phyloP scores from a whole-genome alignment of 495 filamentous ascomycete genomes.

The Tuber magnatum region DNA sequence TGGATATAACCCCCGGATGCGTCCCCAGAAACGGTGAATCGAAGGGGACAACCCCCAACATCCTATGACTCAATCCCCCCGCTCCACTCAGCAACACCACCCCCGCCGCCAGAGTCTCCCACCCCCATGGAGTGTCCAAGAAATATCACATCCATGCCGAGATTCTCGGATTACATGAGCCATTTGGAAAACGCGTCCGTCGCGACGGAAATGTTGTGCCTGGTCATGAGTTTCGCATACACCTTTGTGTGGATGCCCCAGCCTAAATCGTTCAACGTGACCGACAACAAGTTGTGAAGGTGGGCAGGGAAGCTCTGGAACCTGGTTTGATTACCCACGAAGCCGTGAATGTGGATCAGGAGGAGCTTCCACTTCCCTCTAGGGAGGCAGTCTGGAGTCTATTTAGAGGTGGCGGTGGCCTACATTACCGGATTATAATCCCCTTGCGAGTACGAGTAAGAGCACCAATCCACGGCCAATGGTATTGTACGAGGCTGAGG shows the following conservation, averaged over 20 bases:
- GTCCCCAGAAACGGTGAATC: constrained; percentile 84
- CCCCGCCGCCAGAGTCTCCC: constrained; percentile 72
- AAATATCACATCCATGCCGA: constrained; percentile 69
- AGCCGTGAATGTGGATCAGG: too few species aligned
- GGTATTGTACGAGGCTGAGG: too few species aligned
- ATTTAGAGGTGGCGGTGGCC: too few species aligned
- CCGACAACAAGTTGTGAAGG: constrained; percentile 67
- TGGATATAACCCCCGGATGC: constrained; percentile 53
- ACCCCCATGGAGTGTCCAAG: constrained; percentile 90
- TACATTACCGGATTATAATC: too few species aligned
- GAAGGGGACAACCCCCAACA: constrained; percentile 74
- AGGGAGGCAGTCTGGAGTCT: too few species aligned
- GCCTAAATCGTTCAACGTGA: constrained; percentile 53
- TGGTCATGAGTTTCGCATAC: constrained; percentile 83
- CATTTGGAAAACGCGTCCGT: constrained; percentile 74
- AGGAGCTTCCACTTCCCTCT: too few species aligned
- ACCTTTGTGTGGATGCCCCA: constrained; percentile 83
- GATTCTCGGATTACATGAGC: constrained; percentile 67
- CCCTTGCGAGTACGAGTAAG: too few species aligned
- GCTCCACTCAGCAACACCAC: constrained; percentile 56
- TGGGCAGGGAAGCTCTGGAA: constrained; percentile 85
- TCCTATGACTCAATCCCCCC: constrained; percentile 52
- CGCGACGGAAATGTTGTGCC: constrained; percentile 59
- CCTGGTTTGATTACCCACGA: constrained; percentile 81
- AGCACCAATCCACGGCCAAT: too few species aligned